These are phyloP conservation scores for Vanrija sp. DNA, from an alignment of 1,284 basidiomycete species.

Conservation along the genomic window DNA sequence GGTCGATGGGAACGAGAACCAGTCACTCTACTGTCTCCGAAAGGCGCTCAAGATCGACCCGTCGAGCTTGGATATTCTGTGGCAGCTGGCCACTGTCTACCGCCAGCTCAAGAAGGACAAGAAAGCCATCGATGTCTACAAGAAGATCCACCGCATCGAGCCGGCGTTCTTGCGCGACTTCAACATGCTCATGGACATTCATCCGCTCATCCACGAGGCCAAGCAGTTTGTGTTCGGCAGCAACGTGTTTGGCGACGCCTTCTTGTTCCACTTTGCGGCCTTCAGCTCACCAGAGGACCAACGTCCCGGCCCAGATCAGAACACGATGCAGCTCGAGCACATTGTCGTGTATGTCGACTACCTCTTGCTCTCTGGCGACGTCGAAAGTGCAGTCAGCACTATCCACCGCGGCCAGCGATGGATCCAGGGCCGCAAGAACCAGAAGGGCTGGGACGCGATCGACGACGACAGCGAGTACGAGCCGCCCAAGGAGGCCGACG, in stretches of 20 bases:
- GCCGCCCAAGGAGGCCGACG: slow-evolving; percentile 37
- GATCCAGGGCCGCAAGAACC: slow-evolving; percentile 73
- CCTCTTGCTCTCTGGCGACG: slow-evolving; percentile 65
- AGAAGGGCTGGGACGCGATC: slow-evolving; percentile 71
- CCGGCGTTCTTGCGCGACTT: slow-evolving; percentile 75
- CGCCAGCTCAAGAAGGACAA: slow-evolving; percentile 68
- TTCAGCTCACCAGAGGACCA: slow-evolving; percentile 26
- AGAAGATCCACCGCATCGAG: slow-evolving; percentile 58
- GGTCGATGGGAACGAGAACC: slow-evolving; percentile 66
- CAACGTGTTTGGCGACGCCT: slow-evolving; percentile 61
- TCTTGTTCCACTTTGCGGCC: slow-evolving; percentile 53
- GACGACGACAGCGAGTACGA: slow-evolving; percentile 88
- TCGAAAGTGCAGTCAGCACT: slow-evolving; percentile 64
- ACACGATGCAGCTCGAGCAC: slow-evolving; percentile 48
- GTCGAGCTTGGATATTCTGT: slow-evolving; percentile 75
- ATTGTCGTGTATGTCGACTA: slow-evolving; percentile 75
- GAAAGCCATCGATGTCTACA: slow-evolving; percentile 71
- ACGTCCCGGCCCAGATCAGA: slow-evolving; percentile 6
- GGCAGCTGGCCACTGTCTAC: slow-evolving; percentile 82
- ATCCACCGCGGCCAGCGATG: slow-evolving; percentile 77
- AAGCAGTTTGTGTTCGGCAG: slow-evolving; percentile 63
- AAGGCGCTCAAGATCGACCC: slow-evolving; percentile 78
- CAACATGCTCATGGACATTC: slow-evolving; percentile 71
- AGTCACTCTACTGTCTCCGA: slow-evolving; percentile 86
- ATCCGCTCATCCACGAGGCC: slow-evolving; percentile 69